These are phyloP conservation scores for Apophysomyces variabilis DNA, from an alignment of 371 early-diverging fungal species.

Conservation along the genomic window DNA sequence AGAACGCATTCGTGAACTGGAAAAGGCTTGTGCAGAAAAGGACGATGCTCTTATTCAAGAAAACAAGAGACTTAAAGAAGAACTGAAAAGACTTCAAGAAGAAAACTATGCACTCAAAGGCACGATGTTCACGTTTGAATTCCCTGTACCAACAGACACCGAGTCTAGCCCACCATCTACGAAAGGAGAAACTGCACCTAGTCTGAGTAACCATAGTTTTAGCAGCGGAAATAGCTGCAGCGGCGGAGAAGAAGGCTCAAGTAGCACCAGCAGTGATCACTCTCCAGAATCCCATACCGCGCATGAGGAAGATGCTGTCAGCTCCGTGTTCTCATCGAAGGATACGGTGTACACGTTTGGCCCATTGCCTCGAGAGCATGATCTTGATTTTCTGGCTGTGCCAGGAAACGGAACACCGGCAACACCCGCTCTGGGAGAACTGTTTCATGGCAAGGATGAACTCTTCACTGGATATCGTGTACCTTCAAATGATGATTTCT, in stretches of 20 bases:
- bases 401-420: constrained; percentile 2
- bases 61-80: constrained; percentile 34
- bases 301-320: constrained; percentile 17
- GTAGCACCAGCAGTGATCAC: constrained; percentile 19
- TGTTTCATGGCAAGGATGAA: constrained; percentile 43
- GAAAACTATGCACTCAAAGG: constrained; percentile 51
- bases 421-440: constrained; percentile 2
- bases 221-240: constrained; percentile 26
- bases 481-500: constrained; percentile 24
- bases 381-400: constrained; percentile 21
- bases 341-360: constrained; percentile 1
- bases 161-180: neutral
- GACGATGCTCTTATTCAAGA: constrained; percentile 36
- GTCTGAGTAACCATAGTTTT: constrained; percentile 16
- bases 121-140: constrained; percentile 50
- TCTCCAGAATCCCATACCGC: constrained; percentile 23
- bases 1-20: constrained; percentile 65
- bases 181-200: constrained; percentile 12
- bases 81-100: constrained; percentile 37
- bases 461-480: constrained; percentile 32
- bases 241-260: constrained; percentile 10
- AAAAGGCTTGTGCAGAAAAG: constrained; percentile 37
- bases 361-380: neutral
- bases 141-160: constrained; percentile 21
- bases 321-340: neutral